A percentile compares a stretch with the other conserved stretches of the same genome.
Evolutionary conservation across 495 filamentous ascomycete species (phyloP).

Genomic region (Cairneyella variabilis): DNA sequence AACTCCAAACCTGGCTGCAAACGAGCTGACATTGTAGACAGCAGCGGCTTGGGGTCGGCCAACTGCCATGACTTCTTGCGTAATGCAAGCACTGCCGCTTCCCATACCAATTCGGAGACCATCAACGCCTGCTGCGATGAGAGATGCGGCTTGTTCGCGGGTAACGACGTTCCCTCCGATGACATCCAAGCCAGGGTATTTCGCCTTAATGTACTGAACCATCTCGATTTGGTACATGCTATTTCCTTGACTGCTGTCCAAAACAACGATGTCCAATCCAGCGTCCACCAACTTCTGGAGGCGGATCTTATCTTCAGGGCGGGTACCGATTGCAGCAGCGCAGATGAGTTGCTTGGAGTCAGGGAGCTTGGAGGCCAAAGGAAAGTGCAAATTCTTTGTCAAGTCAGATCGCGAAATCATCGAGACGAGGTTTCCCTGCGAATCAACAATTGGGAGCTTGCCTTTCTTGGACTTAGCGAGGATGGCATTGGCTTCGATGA

Average conservation of each 20-base stretch:
- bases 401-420: constrained; percentile 95
- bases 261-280: constrained; percentile 90
- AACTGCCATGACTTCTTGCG: constrained; percentile 99
- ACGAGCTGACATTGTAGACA: constrained; percentile 82
- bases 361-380: constrained; percentile 92
- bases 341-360: constrained; percentile 97
- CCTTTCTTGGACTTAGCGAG: constrained; percentile 96
- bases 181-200: constrained; percentile 81
- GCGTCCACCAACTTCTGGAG: constrained; percentile 89
- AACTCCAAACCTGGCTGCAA: constrained; percentile 90
- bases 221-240: constrained; percentile 96
- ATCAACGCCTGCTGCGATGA: constrained; percentile 94
- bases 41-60: constrained; percentile 91
- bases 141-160: constrained; percentile 81
- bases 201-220: constrained; percentile 90
- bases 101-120: constrained; percentile 99
- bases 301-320: constrained; percentile 83
- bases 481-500: constrained; percentile 87
- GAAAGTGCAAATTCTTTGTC: constrained; percentile 98
- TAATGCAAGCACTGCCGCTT: constrained; percentile 96
- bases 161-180: constrained; percentile 99
- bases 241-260: constrained; percentile 96
- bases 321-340: constrained; percentile 91
- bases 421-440: constrained; percentile 80
- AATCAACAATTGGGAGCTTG: constrained; percentile 95